These are phyloP conservation scores for Termitomyces sp. DNA, from an alignment of 768 basidiomycete species.

Conservation along the genomic window DNA sequence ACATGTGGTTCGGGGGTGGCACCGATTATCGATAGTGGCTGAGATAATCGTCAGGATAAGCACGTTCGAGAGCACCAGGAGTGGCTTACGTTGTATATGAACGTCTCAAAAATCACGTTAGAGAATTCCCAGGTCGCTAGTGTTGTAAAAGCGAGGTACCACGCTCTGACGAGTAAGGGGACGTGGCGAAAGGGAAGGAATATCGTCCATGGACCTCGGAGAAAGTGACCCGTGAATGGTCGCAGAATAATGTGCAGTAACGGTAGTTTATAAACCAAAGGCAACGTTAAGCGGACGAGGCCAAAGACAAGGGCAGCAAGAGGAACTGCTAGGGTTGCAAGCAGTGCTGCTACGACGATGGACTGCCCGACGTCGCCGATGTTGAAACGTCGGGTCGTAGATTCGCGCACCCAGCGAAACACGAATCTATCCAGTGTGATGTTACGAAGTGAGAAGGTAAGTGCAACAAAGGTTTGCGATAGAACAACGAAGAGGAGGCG, in stretches of 20 bases:
- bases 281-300: conserved; percentile 44
- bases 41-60: neutral
- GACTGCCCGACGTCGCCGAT: conserved; percentile 24
- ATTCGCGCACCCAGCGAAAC: conserved; percentile 36
- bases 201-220: conserved; percentile 54
- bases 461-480: conserved; percentile 48
- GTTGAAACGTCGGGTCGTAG: conserved; percentile 18
- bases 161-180: conserved; percentile 45
- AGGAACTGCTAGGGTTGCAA: conserved; percentile 37
- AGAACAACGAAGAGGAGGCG: conserved; percentile 58
- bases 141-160: conserved; percentile 51
- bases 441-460: conserved; percentile 52
- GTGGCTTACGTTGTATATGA: conserved; percentile 51
- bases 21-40: conserved; percentile 49
- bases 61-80: neutral
- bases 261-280: conserved; percentile 55
- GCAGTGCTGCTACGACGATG: conserved; percentile 38
- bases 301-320: conserved; percentile 47
- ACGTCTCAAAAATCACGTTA: conserved; percentile 57
- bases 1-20: conserved; percentile 50
- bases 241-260: conserved; percentile 47
- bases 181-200: conserved; percentile 47
- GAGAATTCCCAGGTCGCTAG: conserved; percentile 63
- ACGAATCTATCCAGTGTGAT: conserved; percentile 63
- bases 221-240: conserved; percentile 65